Evolutionary conservation across 1,284 basidiomycete species (phyloP), one percentile per base, ranked within the genome.

Genomic region (Irpex rosettiformis): DNA sequence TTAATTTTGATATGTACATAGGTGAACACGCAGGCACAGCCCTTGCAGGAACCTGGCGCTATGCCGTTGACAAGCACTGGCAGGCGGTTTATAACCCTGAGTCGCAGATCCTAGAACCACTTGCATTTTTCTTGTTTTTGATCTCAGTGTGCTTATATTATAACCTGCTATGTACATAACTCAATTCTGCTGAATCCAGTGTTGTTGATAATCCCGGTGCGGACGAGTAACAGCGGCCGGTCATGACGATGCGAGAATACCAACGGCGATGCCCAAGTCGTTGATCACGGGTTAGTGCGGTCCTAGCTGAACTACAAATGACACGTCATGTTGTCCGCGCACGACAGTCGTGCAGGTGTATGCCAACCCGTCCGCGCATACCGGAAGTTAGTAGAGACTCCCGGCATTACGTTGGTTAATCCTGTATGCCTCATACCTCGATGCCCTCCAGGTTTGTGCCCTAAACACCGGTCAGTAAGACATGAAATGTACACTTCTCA

Each of bases 371-470:
- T 40, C 33, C 33, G 33, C 33, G 33, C 33, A 40, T 40, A n/a
- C 33, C 33, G 33, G 33, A 40, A 40, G n/a, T 40, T 40, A 40
- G 13, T 40, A 40, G 33, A n/a, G 33, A 11, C 13, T 13, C n/a
- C 33, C n/a, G 33, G n/a, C 33, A 11, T 40, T n/a, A n/a, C n/a
- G n/a, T 40, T 40, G 11, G n/a, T 47, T 18, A 91, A 13, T 93
- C 79, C 70, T 91, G 89, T 58, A 92, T 90, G 11, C 84, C 88
- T 47, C 43, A 91, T 13, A 92, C 79, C 70, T 91, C 90, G 58
- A 92, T 90, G 11, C 84, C 88, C 73, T 94, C 91, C 62, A 91
- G 70, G 70, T 91, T 93, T 16, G 89, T 93, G 40, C 92, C 90
- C 89, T 92, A 65, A 27, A 37, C 40, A 55, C 51, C 64, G 47